These are phyloP conservation scores for Podaxis rugospora DNA, from an alignment of 768 basidiomycete species.

Conservation along the genomic window DNA sequence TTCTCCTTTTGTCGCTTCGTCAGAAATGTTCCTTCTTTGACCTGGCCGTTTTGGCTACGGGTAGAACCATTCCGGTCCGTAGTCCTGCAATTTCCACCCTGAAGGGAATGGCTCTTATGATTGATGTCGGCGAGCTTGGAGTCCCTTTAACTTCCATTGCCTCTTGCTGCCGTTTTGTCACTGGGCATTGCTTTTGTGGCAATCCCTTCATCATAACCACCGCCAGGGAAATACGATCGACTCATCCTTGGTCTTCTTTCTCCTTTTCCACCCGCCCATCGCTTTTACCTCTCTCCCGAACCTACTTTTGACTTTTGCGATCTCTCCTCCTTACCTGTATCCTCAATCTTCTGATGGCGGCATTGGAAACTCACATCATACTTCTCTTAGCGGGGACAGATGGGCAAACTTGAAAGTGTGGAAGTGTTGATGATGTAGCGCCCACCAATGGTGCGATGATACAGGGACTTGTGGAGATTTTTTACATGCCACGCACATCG, in stretches of 20 bases:
- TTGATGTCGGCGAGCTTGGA: too few species aligned
- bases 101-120: too few species aligned
- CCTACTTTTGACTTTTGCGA: neutral
- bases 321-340: neutral
- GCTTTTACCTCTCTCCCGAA: neutral
- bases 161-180: too few species aligned
- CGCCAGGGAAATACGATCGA: neutral
- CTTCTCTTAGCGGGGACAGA: constrained; percentile 29
- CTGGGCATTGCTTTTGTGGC: neutral
- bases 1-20: neutral
- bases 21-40: neutral
- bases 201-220: neutral
- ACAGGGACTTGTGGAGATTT: neutral
- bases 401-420: constrained; percentile 33
- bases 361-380: constrained; percentile 8
- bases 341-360: constrained; percentile 7
- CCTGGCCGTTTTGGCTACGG: neutral
- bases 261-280: neutral
- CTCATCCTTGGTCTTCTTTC: neutral
- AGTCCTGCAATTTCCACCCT: too few species aligned
- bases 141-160: too few species aligned
- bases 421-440: constrained; percentile 42
- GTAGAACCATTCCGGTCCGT: too few species aligned
- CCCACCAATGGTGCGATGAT: neutral
- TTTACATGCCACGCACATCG: neutral